Evolutionary conservation across 768 basidiomycete genomes (phyloP), one percentile per base, ranked within the genome.

Genomic region (Leccinellum luteum): DNA sequence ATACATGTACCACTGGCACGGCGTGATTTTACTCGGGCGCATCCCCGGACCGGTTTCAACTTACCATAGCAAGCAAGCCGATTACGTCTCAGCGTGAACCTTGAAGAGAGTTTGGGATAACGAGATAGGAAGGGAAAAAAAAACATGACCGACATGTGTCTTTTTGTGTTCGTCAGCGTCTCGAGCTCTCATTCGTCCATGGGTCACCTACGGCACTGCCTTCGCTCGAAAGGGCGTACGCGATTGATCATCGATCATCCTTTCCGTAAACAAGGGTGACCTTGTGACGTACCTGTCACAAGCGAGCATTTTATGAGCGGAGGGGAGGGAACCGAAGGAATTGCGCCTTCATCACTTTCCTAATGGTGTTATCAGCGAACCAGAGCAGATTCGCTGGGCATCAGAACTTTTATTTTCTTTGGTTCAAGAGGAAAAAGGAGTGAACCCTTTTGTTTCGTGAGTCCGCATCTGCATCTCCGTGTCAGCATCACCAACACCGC

Each of bases 331-430:
- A 38, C 44, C 57, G 31, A 32, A 53, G 51, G 57, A 34, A 54
- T 65, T 41, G n/a, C 51, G 53, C 34, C 34, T 48, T 25, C 35
- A 55, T 38, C 51, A 52, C 60, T 25, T 66, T 65, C 65, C 58
- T 55, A 52, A 60, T 59, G 60, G 59, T 56, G 55, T 64, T 68
- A 66, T 61, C 59, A 49, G 30, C 61, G 52, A 44, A 41, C 57
- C 49, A n/a, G 58, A 54, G 50, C 59, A 57, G 58, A 55, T 64
- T 45, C 56, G 38, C 57, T 21, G 47, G n/a, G 30, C 38, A 54
- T 43, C 32, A 25, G 56, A 55, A 21, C 44, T 23, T 8, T 23
- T 12, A 50, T 51, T 44, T 51, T 60, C 23, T 50, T 41, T 23
- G 19, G 35, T 56, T 32, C 30, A 55, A 41, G 10, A 41, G 38